Evolutionary conservation across 2,329 filamentous ascomycete species (phyloP), one percentile per base, ranked within the genome.

Genomic region (Pseudogymnoascus sp.): DNA sequence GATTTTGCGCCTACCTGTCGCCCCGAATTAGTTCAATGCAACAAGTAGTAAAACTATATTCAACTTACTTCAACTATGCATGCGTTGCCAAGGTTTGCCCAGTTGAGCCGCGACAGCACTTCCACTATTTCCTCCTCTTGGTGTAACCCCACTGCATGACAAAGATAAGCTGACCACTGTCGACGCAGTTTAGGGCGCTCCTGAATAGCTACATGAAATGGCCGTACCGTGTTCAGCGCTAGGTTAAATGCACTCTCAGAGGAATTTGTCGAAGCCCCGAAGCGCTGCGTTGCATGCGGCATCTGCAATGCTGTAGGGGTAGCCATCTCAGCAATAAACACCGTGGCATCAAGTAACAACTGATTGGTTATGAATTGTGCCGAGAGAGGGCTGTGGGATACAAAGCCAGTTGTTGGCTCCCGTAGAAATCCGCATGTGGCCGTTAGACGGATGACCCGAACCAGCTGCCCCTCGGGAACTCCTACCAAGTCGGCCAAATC

Each of bases 401-500:
- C 66, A 58, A 69, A 63, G 0, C 68, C 71, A 0, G 70, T 65
- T 33, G 67, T 57, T 1, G 72, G 70, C 61, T 77, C 73, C 4
- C 63, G 60, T 10, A 78, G 69, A 58, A 77, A 76, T 2, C 74
- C 75, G 0, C 61, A 64, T 0, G 71, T 72, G 5, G 71, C 67
- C 9, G 64, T 70, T 65, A 76, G 66, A 7, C 70, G 70, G 6
- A 78, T 64, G 4, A 77, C 65, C 5, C 75, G 74, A 37, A 41
- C 37, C 0, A 79, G 70, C 31, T 75, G 72, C 2, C 39, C 59
- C 59, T 75, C 74, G 5, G 77, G 73, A 0, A 78, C 74, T 15
- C 69, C 70, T 1, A 72, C 64, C 3, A 80, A 64, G 13, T 77
- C 73, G 4, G 78, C 76, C 1, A 79, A 64, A 58, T 79, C 78